Percentiles rank a stretch among this genome's conserved stretches.
Conservation (phyloP, 2,329 filamentous ascomycete genomes). For the Plectosphaerella cucumerina region DNA sequence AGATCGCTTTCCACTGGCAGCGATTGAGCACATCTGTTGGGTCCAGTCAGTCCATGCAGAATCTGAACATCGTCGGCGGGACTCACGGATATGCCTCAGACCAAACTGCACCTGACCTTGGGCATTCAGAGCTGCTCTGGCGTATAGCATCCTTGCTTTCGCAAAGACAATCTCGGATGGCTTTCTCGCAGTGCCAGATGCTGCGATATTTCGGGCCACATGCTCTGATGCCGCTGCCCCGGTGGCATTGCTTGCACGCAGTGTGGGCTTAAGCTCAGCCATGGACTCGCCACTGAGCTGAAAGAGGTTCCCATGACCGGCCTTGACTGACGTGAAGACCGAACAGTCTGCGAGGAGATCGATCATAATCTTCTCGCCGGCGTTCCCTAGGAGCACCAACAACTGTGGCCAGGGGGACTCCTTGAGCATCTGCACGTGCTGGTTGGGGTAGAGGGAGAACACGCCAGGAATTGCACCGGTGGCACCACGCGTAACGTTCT, state of each 20-base stretch:
- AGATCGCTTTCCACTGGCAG: constrained; percentile 31
- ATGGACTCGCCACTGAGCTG: constrained; percentile 68
- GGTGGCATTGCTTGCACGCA: constrained; percentile 1
- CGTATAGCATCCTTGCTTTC: constrained; percentile 82
- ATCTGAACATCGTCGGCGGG: too few relatives aligned
- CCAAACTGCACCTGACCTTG: constrained; percentile 68
- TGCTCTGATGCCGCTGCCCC: neutral
- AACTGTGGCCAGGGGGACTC: constrained; percentile 69
- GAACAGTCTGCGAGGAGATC: constrained; percentile 73
- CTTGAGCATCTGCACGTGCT: constrained; percentile 66
- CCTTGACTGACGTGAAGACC: constrained; percentile 63
- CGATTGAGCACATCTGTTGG: constrained; percentile 74
- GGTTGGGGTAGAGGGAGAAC: constrained; percentile 61
- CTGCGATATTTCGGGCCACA: neutral
- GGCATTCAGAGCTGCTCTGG: constrained; percentile 65
- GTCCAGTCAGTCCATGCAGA: constrained; percentile 12
- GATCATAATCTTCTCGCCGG: constrained; percentile 73
- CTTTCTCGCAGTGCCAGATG: constrained; percentile 11
- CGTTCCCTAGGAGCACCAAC: constrained; percentile 67
- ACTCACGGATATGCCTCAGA: constrained; percentile 74
- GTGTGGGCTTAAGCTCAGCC: constrained; percentile 33
- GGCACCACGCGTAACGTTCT: constrained; percentile 27
- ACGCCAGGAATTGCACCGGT: constrained; percentile 57
- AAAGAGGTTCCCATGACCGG: constrained; percentile 61
- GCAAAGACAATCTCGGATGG: constrained; percentile 68